These are phyloP conservation scores for Esteya vermicola DNA, from an alignment of 2,329 filamentous ascomycete genomes.

Conservation along the genomic window DNA sequence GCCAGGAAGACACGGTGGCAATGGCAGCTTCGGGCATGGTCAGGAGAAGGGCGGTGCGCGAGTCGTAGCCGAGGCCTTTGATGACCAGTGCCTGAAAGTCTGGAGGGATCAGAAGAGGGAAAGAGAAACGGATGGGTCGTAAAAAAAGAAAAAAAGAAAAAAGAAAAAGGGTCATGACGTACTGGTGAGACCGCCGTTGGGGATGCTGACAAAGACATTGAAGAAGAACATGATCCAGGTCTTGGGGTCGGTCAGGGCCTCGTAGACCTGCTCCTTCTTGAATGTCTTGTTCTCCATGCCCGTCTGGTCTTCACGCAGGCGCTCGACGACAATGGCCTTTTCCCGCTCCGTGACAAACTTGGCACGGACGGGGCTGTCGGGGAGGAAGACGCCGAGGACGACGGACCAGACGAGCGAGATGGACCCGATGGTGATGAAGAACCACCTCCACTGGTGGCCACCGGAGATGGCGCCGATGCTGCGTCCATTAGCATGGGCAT, in stretches of 20 bases:
- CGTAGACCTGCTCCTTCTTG: constrained; percentile 8
- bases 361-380: constrained; percentile 22
- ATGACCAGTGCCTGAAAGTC: constrained; percentile 41
- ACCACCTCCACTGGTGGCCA: constrained; percentile 24
- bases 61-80: constrained; percentile 27
- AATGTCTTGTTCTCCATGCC: constrained; percentile 14
- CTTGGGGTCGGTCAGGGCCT: constrained; percentile 10
- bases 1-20: background rate
- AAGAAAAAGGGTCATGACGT: no score
- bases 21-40: constrained; percentile 26
- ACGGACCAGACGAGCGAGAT: constrained; percentile 17
- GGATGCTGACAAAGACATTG: constrained; percentile 32
- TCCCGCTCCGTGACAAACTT: constrained; percentile 17
- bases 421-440: constrained; percentile 25
- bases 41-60: constrained; percentile 32
- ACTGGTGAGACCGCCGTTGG: constrained; percentile 37
- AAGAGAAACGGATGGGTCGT: no score
- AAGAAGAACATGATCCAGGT: constrained; percentile 16
- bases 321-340: constrained; percentile 16
- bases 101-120: no score
- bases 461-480: background rate
- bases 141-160: no score
- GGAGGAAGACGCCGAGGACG: constrained; percentile 16
- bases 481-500: no score
- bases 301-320: constrained; percentile 22